phyloP scores from a whole-genome alignment of 495 filamentous ascomycete genomes.

The Xylaria longipes region DNA sequence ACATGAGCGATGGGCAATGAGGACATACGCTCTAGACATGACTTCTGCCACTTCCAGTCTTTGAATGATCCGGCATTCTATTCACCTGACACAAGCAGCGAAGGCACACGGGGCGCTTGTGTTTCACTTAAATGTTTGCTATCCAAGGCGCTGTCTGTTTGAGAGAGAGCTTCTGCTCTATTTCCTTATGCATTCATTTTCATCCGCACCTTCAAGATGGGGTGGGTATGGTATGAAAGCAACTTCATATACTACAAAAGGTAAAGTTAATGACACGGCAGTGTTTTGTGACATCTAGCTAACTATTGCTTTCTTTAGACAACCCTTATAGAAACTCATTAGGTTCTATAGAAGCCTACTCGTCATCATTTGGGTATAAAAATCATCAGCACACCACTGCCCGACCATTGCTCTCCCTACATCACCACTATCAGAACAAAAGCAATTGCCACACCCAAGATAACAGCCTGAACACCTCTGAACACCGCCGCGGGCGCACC shows the following conservation, averaged over 20 bases:
- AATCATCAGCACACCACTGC: conserved; percentile 4
- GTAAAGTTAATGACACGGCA: background rate
- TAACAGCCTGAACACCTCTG: background rate
- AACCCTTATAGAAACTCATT: background rate
- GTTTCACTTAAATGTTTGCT: background rate
- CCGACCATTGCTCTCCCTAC: background rate
- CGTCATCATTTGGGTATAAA: conserved; percentile 11
- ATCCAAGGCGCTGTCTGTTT: background rate
- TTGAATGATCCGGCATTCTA: background rate
- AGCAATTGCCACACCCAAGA: background rate
- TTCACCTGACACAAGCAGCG: background rate
- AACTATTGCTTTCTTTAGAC: background rate
- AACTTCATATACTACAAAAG: background rate
- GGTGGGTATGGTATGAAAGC: background rate
- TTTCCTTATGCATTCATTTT: conserved; percentile 1
- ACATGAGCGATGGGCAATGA: background rate
- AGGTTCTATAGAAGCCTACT: background rate
- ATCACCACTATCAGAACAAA: conserved; percentile 9
- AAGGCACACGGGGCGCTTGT: background rate
- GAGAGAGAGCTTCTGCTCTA: background rate
- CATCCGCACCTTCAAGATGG: background rate
- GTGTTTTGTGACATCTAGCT: background rate
- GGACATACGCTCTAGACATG: background rate
- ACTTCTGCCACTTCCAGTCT: background rate
- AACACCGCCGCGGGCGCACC: background rate